phyloP scores from a whole-genome alignment of 2,329 filamentous ascomycete species.

The Ophiostoma quercus region DNA sequence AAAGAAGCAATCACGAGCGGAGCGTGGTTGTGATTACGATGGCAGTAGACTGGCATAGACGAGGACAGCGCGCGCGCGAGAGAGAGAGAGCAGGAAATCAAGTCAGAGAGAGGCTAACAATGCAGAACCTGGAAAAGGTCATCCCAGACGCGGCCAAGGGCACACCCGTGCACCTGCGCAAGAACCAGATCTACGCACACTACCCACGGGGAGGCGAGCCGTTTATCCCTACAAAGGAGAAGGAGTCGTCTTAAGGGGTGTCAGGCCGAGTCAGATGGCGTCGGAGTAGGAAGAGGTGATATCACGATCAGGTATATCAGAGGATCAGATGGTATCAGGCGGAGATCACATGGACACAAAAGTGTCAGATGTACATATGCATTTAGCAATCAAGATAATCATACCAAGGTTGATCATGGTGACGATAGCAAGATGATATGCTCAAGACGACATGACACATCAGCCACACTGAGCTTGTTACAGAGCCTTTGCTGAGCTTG shows the following conservation, averaged over 20 bases:
- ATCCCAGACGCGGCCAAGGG: slow-evolving; percentile 68
- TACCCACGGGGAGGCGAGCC: slow-evolving; percentile 30
- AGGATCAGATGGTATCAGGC: neutral
- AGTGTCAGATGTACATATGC: slow-evolving; percentile 11
- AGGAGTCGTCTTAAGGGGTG: slow-evolving; percentile 27
- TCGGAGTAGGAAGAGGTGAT: neutral
- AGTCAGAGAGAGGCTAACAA: slow-evolving; percentile 8
- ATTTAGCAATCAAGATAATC: slow-evolving; percentile 7
- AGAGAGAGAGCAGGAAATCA: neutral
- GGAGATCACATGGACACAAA: neutral
- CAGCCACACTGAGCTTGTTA: neutral
- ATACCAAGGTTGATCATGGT: neutral
- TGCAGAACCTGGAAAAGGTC: slow-evolving; percentile 73
- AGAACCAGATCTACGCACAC: slow-evolving; percentile 58
- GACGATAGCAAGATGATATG: neutral
- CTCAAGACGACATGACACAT: neutral
- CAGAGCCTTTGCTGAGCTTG: neutral
- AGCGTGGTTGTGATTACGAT: neutral
- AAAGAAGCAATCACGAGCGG: neutral
- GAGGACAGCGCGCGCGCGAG: neutral
- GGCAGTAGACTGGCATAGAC: too few species aligned
- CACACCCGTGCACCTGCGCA: slow-evolving; percentile 68
- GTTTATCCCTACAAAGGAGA: slow-evolving; percentile 31
- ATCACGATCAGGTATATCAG: neutral
- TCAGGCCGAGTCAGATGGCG: neutral